Percentiles rank a stretch among this genome's conserved stretches.
Conservation (phyloP, 2,329 filamentous ascomycete genomes). For the Paramyrothecium roridum region DNA sequence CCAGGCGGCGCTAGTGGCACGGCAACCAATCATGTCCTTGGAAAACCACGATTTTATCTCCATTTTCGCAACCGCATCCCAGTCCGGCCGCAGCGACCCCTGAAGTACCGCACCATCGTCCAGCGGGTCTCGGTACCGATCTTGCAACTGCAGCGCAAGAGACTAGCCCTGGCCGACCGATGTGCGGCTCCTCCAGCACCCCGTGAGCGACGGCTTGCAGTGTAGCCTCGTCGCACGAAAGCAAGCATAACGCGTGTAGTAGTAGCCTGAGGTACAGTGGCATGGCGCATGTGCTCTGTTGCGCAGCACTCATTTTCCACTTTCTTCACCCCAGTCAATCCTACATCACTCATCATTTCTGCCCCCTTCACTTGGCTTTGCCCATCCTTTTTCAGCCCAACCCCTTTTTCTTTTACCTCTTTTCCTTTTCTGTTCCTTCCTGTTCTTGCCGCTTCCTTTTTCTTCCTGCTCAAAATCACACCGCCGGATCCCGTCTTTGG, state of each 20-base stretch:
- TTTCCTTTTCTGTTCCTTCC: neutral
- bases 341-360: neutral
- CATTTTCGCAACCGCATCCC: constrained; percentile 28
- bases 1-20: constrained; percentile 28
- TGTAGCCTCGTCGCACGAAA: too few relatives aligned
- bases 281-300: too few relatives aligned
- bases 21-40: constrained; percentile 34
- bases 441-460: neutral
- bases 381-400: constrained; percentile 10
- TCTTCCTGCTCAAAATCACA: neutral
- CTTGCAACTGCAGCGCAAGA: neutral
- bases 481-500: neutral
- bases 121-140: constrained; percentile 14
- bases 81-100: constrained; percentile 28
- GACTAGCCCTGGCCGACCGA: neutral
- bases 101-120: constrained; percentile 35
- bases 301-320: neutral
- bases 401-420: neutral
- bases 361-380: constrained; percentile 7
- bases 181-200: neutral
- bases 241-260: too few relatives aligned
- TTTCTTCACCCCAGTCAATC: neutral
- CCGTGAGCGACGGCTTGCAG: neutral
- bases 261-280: too few relatives aligned
- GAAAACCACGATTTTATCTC: constrained; percentile 34